Conservation (phyloP, 495 filamentous ascomycete species). For the Rusavskia elegans region DNA sequence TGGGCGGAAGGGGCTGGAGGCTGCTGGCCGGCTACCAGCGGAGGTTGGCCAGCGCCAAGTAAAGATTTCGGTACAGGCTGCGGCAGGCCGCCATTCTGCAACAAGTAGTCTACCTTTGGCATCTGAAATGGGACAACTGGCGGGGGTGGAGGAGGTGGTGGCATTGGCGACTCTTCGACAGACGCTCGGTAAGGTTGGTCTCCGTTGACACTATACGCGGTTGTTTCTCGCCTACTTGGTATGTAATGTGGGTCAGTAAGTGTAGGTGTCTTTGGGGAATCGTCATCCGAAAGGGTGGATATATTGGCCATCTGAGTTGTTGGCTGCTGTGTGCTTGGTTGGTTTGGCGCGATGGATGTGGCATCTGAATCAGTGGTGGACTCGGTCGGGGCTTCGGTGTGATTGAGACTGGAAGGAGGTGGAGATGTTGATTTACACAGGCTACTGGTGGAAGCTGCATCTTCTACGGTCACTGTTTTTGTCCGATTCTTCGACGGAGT, state of each 20-base stretch:
- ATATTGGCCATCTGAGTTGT: constrained; percentile 5
- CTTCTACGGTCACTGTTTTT: constrained; percentile 23
- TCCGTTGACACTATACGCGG: constrained; percentile 4
- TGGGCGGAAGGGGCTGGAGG: constrained; percentile 22
- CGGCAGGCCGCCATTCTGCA: constrained; percentile 69
- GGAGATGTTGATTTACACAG: constrained; percentile 8
- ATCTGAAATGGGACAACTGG: constrained; percentile 47
- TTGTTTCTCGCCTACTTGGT: constrained; percentile 13
- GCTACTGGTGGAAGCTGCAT: constrained; percentile 3
- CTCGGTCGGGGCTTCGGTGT: constrained; percentile 21
- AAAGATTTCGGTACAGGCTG: constrained; percentile 49
- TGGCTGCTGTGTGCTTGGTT: constrained; percentile 29
- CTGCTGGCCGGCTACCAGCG: constrained; percentile 26
- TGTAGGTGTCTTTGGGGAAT: constrained; percentile 41
- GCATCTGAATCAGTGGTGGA: constrained; percentile 44
- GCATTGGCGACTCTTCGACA: constrained; percentile 28
- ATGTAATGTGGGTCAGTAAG: constrained; percentile 31
- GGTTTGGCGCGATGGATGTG: constrained; percentile 50
- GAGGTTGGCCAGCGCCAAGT: constrained; percentile 27
- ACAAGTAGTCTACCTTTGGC: constrained; percentile 76
- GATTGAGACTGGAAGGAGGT: constrained; percentile 7
- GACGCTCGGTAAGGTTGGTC: constrained; percentile 4
- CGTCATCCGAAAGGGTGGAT: constrained; percentile 21
- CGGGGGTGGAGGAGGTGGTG: constrained; percentile 75
- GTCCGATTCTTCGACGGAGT: constrained; percentile 24